These are phyloP conservation scores for Scenedesmus sp. DNA, from an alignment of 163 green algal species.

Conservation along the genomic window DNA sequence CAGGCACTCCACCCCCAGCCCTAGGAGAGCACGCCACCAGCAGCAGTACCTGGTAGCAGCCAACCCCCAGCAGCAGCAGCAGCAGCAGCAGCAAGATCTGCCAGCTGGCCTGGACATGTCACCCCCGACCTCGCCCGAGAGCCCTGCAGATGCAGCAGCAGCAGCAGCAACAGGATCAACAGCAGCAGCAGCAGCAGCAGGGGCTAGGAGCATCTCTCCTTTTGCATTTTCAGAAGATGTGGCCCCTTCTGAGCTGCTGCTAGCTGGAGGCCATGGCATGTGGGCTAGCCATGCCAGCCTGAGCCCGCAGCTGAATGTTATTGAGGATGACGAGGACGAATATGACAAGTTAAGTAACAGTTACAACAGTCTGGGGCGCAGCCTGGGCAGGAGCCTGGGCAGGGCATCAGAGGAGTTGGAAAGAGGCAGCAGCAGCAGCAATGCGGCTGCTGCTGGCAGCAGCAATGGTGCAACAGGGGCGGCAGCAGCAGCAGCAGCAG, in stretches of 20 bases:
- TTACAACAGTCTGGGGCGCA: constrained; percentile 44
- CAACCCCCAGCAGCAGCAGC: background rate
- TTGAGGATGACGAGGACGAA: constrained; percentile 65
- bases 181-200: background rate
- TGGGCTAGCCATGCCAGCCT: constrained; percentile 42
- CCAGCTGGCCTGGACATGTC: background rate
- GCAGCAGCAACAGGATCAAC: background rate
- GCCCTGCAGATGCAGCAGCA: background rate
- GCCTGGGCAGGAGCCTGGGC: constrained; percentile 1
- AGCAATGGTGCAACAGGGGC: background rate
- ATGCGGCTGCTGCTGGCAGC: background rate
- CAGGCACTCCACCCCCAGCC: background rate
- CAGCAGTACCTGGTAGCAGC: background rate
- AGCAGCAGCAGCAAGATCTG: background rate
- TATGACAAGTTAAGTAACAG: constrained; percentile 15
- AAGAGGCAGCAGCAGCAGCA: background rate
- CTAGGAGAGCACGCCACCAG: background rate
- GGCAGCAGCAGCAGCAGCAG: background rate
- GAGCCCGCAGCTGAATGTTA: constrained; percentile 32
- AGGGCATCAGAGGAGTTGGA: background rate
- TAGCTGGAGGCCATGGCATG: constrained; percentile 2
- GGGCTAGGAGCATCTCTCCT: background rate
- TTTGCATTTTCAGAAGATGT: constrained; percentile 31
- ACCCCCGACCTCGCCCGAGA: background rate
- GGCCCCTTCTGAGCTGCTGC: constrained; percentile 10